Evolutionary conservation across 2,329 filamentous ascomycete genomes (phyloP).

Genomic region (Alternaria brassicicola): DNA sequence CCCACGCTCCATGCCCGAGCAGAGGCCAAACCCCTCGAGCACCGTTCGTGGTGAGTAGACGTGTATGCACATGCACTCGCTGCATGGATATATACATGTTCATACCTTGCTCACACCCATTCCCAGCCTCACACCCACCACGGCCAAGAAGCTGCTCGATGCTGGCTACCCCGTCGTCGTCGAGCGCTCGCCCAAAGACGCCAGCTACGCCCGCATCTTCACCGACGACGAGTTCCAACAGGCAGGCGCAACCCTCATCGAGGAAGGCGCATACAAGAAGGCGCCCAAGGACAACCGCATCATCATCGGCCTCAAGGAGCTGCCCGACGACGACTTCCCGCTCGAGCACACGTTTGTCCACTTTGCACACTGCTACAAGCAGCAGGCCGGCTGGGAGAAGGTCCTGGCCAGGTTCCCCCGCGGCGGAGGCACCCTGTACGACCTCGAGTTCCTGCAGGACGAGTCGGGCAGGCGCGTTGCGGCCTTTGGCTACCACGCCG

Average conservation of each 20-base stretch:
- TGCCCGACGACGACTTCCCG: slow-evolving; percentile 48
- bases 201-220: slow-evolving; percentile 50
- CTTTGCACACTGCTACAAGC: slow-evolving; percentile 53
- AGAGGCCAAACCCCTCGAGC: slow-evolving; percentile 51
- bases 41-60: slow-evolving; percentile 39
- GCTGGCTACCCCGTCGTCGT: slow-evolving; percentile 50
- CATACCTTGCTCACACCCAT: not conserved
- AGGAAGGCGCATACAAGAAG: slow-evolving; percentile 47
- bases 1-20: slow-evolving; percentile 51
- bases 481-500: slow-evolving; percentile 65
- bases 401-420: slow-evolving; percentile 80
- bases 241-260: slow-evolving; percentile 48
- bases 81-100: not conserved
- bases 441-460: slow-evolving; percentile 86
- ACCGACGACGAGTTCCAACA: slow-evolving; percentile 49
- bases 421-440: slow-evolving; percentile 77
- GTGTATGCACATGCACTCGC: not conserved
- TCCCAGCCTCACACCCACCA: slow-evolving; percentile 45
- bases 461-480: slow-evolving; percentile 72
- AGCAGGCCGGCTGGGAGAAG: slow-evolving; percentile 67
- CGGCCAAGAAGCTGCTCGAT: slow-evolving; percentile 49
- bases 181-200: slow-evolving; percentile 48
- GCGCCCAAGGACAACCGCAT: slow-evolving; percentile 46
- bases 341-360: slow-evolving; percentile 51
- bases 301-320: slow-evolving; percentile 52